Percentiles rank a stretch among this genome's conserved stretches.
Evolutionary conservation across 1,284 basidiomycete genomes (phyloP).

Genomic region (Mycena sp.): DNA sequence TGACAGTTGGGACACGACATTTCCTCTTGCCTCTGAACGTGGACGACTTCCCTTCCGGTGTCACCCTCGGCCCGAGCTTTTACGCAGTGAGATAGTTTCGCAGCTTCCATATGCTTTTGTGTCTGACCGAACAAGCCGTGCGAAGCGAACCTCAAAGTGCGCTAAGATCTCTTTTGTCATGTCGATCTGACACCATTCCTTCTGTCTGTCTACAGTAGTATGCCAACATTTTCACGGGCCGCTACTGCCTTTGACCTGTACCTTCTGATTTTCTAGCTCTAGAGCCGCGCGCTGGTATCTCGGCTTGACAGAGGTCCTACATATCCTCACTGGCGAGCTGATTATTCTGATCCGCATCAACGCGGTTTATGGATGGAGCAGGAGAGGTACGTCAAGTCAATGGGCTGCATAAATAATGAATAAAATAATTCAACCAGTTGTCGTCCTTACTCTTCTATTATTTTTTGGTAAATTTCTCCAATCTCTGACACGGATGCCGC

Average conservation of each 20-base stretch:
- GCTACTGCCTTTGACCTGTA: too few relatives aligned
- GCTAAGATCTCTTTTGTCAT: not conserved
- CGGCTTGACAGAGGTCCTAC: constrained; percentile 8
- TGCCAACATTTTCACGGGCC: too few relatives aligned
- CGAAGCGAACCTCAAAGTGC: constrained; percentile 6
- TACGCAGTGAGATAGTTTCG: not conserved
- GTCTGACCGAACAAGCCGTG: not conserved
- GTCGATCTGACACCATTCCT: too few relatives aligned
- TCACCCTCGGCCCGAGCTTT: not conserved
- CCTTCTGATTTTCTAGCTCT: not conserved
- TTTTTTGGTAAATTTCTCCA: not conserved
- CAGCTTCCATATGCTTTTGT: not conserved
- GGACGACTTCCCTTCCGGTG: not conserved
- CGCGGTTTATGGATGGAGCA: constrained; percentile 19
- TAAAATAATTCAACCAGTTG: not conserved
- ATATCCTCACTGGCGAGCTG: constrained; percentile 7
- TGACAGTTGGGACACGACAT: constrained; percentile 16
- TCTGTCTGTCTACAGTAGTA: constrained; percentile 17
- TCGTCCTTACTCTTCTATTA: constrained; percentile 6
- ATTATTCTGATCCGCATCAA: constrained; percentile 12
- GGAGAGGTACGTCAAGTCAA: not conserved
- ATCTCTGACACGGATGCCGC: not conserved
- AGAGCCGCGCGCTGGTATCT: constrained; percentile 11
- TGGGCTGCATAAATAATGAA: not conserved
- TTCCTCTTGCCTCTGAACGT: not conserved